Evolutionary conservation across 768 basidiomycete genomes (phyloP).

Genomic region (Pulveroboletus sp.): DNA sequence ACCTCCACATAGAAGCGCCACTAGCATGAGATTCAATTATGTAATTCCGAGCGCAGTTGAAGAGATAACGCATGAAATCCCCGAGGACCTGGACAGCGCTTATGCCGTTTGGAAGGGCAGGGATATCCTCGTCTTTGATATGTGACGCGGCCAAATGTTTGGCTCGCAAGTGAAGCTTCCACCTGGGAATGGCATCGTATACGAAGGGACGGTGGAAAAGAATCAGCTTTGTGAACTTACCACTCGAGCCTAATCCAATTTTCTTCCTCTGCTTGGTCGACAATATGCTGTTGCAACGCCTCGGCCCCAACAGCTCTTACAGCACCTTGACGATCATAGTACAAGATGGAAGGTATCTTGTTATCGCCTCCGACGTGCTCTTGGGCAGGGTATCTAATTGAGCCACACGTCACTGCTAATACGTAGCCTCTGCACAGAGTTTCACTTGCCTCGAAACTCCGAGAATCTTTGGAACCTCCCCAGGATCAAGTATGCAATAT

Average conservation of each 20-base stretch:
- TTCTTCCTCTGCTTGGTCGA: constrained; percentile 38
- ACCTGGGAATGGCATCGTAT: constrained; percentile 21
- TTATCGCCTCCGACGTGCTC: constrained; percentile 43
- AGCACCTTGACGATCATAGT: constrained; percentile 41
- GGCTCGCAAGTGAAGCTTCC: constrained; percentile 37
- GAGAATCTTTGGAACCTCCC: constrained; percentile 28
- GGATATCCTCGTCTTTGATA: constrained; percentile 19
- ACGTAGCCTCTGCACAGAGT: neutral
- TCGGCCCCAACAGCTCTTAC: constrained; percentile 44
- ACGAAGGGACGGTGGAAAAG: neutral
- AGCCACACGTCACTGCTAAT: neutral
- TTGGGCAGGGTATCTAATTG: constrained; percentile 42
- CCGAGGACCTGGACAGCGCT: constrained; percentile 19
- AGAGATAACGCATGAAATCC: constrained; percentile 29
- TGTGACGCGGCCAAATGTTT: constrained; percentile 22
- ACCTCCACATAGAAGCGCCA: constrained; percentile 22
- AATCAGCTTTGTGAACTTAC: constrained; percentile 16
- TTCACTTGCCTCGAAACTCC: constrained; percentile 25
- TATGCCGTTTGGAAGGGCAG: constrained; percentile 21
- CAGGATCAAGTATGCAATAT: constrained; percentile 35
- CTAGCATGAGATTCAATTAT: constrained; percentile 28
- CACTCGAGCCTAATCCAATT: constrained; percentile 38
- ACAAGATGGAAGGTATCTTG: constrained; percentile 49
- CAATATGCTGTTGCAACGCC: constrained; percentile 32
- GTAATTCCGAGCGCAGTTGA: constrained; percentile 19